Evolutionary conservation across 2,329 filamentous ascomycete genomes (phyloP).

Genomic region (Curvularia lunata): DNA sequence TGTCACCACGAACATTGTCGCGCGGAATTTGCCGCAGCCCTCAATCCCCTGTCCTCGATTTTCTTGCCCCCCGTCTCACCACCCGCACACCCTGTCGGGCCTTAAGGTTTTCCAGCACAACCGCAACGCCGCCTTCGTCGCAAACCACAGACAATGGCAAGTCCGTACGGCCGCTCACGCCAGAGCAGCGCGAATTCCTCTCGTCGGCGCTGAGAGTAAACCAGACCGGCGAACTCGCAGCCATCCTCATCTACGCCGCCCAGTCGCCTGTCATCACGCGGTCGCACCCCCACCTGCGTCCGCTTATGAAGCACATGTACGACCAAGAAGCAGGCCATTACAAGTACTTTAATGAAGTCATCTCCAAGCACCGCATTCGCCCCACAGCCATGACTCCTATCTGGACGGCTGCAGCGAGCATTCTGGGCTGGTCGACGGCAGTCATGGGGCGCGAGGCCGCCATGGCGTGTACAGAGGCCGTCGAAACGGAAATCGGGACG

Average conservation of each 20-base stretch:
- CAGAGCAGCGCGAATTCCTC: conserved; percentile 46
- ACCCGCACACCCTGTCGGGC: conserved; percentile 22
- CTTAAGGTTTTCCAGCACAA: conserved; percentile 23
- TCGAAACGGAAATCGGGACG: conserved; percentile 95
- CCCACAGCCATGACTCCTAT: conserved; percentile 92
- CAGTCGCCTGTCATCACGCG: conserved; percentile 83
- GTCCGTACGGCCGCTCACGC: conserved; percentile 37
- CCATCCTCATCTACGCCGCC: conserved; percentile 88
- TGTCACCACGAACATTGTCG: conserved; percentile 26
- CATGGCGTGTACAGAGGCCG: conserved; percentile 98
- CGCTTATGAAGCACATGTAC: conserved; percentile 97
- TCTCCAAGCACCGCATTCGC: conserved; percentile 85
- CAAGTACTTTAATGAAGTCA: conserved; percentile 79
- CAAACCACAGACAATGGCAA: conserved; percentile 19
- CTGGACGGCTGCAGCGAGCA: conserved; percentile 81
- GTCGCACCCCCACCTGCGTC: conserved; percentile 83
- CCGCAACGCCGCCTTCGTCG: conserved; percentile 11
- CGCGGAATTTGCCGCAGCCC: conserved; percentile 15
- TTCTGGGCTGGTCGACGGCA: conserved; percentile 87
- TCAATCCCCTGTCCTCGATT: conserved; percentile 29
- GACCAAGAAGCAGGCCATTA: conserved; percentile 93
- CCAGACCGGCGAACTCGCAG: conserved; percentile 96
- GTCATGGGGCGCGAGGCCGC: conserved; percentile 89
- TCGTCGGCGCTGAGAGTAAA: conserved; percentile 78
- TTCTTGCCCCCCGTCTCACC: conserved; percentile 35